Conservation (phyloP, 2,329 filamentous ascomycete genomes). For the Didymellaceae sp. region DNA sequence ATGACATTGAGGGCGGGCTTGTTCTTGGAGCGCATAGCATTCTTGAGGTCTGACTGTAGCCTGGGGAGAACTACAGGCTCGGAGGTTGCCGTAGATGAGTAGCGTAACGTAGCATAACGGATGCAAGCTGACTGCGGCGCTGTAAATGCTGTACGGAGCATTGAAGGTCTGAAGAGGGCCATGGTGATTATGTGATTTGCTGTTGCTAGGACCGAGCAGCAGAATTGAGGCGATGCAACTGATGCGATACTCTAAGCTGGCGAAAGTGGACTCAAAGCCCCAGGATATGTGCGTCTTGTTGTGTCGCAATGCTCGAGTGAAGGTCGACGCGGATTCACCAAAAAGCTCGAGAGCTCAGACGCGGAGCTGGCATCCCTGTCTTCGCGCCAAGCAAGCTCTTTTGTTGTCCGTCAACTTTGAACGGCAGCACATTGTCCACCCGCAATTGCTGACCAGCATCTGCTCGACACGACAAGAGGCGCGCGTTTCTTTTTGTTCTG, state of each 20-base stretch:
- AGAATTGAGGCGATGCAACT: too few relatives aligned
- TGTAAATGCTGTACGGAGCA: slow-evolving; percentile 24
- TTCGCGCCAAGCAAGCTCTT: slow-evolving; percentile 32
- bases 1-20: slow-evolving; percentile 70
- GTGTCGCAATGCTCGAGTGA: slow-evolving; percentile 7
- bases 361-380: slow-evolving; percentile 26
- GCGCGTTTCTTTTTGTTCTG: slow-evolving; percentile 23
- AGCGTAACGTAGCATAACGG: slow-evolving; percentile 30
- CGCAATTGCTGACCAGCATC: slow-evolving; percentile 36
- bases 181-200: slow-evolving; percentile 21
- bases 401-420: slow-evolving; percentile 39
- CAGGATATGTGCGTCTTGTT: too few relatives aligned
- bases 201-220: not conserved
- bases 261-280: too few relatives aligned
- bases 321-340: slow-evolving; percentile 11
- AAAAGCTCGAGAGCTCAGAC: slow-evolving; percentile 17
- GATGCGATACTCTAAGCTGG: not conserved
- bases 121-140: slow-evolving; percentile 24
- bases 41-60: slow-evolving; percentile 56
- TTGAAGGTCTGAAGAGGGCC: slow-evolving; percentile 34
- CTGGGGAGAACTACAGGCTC: slow-evolving; percentile 49
- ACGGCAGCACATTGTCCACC: slow-evolving; percentile 24
- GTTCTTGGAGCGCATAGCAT: slow-evolving; percentile 57
- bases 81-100: slow-evolving; percentile 25
- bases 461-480: slow-evolving; percentile 21